A percentile compares a stretch with the other conserved stretches of the same genome.
Evolutionary conservation across 208 protist species (phyloP).

Genomic region (Leishmania turanica): DNA sequence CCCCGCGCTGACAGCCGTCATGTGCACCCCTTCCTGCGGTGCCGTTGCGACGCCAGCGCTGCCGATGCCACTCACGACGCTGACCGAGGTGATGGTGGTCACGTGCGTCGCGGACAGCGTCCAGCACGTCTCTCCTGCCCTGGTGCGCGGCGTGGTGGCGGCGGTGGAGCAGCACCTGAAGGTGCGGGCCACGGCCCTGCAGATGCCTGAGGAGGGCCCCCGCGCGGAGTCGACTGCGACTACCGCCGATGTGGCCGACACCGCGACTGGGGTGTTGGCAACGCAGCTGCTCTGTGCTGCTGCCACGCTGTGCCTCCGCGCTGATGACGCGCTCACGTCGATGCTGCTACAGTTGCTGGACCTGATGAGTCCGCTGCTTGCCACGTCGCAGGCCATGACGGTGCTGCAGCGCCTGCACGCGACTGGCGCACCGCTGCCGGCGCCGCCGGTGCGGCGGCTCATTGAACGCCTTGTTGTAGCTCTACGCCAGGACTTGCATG

Average conservation of each 20-base stretch:
- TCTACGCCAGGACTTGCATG: constrained; percentile 5
- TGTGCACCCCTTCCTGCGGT: constrained; percentile 8
- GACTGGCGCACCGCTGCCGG: constrained; percentile 25
- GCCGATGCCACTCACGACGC: constrained; percentile 44
- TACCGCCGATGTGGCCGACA: constrained; percentile 5
- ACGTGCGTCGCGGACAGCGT: constrained; percentile 71
- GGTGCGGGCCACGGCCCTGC: neutral
- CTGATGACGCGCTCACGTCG: constrained; percentile 42
- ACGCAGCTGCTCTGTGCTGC: constrained; percentile 50
- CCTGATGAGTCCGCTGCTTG: constrained; percentile 31
- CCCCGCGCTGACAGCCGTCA: constrained; percentile 51
- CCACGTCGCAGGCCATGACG: constrained; percentile 28
- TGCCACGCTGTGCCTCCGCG: constrained; percentile 49
- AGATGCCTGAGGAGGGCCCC: neutral
- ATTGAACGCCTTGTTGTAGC: constrained; percentile 29
- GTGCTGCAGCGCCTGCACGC: constrained; percentile 37
- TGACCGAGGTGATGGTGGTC: constrained; percentile 74
- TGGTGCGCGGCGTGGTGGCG: constrained; percentile 41
- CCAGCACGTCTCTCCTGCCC: constrained; percentile 55
- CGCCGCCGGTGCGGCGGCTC: constrained; percentile 22
- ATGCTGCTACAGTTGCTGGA: constrained; percentile 47
- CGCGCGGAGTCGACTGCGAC: neutral
- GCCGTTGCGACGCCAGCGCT: constrained; percentile 7
- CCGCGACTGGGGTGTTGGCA: constrained; percentile 26
- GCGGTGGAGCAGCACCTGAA: constrained; percentile 14